Conservation (phyloP, 1,284 basidiomycete genomes). For the Trichosporon inkin region DNA sequence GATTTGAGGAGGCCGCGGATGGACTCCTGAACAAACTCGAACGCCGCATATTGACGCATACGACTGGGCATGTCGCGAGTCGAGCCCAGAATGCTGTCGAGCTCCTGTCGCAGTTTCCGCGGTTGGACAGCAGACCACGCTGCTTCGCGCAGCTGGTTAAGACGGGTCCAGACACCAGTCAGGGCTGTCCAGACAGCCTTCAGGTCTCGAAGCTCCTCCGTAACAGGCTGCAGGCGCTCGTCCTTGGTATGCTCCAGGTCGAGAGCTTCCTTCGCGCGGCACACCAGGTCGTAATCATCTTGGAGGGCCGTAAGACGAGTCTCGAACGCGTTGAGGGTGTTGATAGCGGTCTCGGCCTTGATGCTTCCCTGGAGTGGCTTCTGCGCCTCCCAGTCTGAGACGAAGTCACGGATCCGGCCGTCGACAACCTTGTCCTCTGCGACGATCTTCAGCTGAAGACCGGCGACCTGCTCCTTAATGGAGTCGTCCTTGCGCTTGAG, state of each 20-base stretch:
- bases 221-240: constrained; percentile 84
- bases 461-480: constrained; percentile 91
- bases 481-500: constrained; percentile 95
- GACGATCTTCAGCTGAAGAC: constrained; percentile 96
- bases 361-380: constrained; percentile 89
- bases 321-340: constrained; percentile 90
- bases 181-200: constrained; percentile 99
- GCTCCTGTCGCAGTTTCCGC: constrained; percentile 87
- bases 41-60: constrained; percentile 98
- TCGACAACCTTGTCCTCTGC: constrained; percentile 97
- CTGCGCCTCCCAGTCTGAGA: constrained; percentile 79
- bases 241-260: constrained; percentile 87
- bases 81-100: constrained; percentile 79
- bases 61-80: constrained; percentile 98
- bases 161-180: constrained; percentile 93
- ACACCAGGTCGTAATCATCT: constrained; percentile 90
- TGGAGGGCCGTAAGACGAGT: constrained; percentile 80
- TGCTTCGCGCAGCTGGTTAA: constrained; percentile 81
- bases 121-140: constrained; percentile 87
- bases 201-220: constrained; percentile 91
- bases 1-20: constrained; percentile 82
- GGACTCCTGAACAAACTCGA: constrained; percentile 94
- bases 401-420: constrained; percentile 83
- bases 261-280: constrained; percentile 92
- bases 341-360: constrained; percentile 91